phyloP scores from a whole-genome alignment of 148 eudicot genomes.

The Vaccinium corymbosum region DNA sequence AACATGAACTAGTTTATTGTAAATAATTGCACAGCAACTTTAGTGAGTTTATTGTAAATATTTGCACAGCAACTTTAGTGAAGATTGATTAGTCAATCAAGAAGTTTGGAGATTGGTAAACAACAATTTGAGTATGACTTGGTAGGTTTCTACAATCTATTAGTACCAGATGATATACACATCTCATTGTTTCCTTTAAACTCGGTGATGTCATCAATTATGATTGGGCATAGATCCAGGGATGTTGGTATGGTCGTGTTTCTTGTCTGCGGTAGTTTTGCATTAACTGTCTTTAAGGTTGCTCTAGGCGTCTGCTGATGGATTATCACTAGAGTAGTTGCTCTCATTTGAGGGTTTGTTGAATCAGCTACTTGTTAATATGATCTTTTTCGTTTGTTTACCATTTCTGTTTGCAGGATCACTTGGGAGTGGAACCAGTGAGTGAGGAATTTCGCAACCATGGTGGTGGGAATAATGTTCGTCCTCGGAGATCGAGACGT shows the following conservation, averaged over 20 bases:
- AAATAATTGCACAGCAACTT: neutral
- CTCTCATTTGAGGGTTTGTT: neutral
- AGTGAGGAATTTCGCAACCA: conserved; percentile 34
- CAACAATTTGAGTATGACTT: neutral
- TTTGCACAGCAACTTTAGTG: neutral
- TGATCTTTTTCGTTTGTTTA: neutral
- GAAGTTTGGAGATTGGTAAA: too few relatives aligned
- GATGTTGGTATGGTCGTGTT: neutral
- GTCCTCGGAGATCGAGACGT: conserved; percentile 40
- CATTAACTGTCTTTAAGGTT: neutral
- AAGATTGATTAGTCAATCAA: too few relatives aligned
- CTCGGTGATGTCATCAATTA: neutral
- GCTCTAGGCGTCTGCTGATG: conserved; percentile 1
- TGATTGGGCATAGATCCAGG: neutral
- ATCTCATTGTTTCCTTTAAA: neutral
- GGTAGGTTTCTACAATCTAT: neutral
- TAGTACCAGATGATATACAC: neutral
- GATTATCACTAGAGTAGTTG: neutral
- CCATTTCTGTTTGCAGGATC: conserved; percentile 34
- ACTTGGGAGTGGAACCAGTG: conserved; percentile 16
- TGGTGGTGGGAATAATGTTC: conserved; percentile 30
- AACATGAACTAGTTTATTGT: conserved; percentile 1
- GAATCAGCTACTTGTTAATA: neutral
- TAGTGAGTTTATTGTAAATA: neutral
- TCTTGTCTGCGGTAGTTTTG: neutral